Conservation (phyloP, 306 rosid genomes). For the Mimosa bimucronata region DNA sequence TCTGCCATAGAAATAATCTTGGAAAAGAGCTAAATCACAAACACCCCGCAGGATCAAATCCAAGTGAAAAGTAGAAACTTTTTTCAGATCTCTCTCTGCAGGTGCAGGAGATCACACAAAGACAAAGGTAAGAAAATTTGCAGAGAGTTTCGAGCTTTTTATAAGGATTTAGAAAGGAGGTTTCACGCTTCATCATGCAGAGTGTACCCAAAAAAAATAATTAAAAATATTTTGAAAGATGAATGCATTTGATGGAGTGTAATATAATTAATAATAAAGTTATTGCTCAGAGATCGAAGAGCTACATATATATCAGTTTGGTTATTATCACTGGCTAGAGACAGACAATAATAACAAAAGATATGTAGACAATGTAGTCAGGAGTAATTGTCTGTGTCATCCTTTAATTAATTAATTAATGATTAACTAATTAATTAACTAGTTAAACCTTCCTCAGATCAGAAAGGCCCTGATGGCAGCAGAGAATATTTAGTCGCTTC, state of each 20-base stretch:
- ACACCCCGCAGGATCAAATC: background rate
- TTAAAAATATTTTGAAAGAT: background rate
- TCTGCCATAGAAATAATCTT: conserved; percentile 51
- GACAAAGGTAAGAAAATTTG: conserved; percentile 16
- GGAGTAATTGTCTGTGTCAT: background rate
- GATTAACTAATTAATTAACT: background rate
- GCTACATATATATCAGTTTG: background rate
- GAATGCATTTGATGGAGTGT: background rate
- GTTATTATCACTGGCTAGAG: background rate
- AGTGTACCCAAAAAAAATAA: background rate
- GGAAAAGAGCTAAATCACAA: background rate
- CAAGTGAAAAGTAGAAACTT: background rate
- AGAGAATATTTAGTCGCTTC: background rate
- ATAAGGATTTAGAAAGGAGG: background rate
- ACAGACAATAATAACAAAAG: background rate
- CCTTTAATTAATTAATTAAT: background rate
- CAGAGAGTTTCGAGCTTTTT: conserved; percentile 5
- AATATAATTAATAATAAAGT: background rate
- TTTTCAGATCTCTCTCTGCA: background rate
- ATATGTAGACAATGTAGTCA: background rate
- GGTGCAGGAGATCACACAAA: background rate
- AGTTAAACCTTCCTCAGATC: conserved; percentile 25
- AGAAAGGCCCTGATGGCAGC: conserved; percentile 22
- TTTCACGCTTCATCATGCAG: background rate
- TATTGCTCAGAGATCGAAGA: background rate